Evolutionary conservation across 2,329 filamentous ascomycete species (phyloP).

Genomic region (Cordyceps fumosorosea): DNA sequence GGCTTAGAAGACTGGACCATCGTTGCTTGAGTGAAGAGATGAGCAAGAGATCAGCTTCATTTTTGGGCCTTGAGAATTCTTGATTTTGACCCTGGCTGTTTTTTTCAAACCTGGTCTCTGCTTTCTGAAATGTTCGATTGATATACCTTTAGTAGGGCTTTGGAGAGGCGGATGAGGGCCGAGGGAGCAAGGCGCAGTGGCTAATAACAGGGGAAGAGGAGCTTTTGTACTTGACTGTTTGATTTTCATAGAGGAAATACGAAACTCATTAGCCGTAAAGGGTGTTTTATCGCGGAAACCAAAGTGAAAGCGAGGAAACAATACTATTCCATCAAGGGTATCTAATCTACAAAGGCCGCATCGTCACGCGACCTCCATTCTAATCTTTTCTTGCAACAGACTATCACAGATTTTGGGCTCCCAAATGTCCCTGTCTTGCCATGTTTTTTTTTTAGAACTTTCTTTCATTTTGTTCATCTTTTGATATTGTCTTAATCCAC

Average conservation of each 20-base stretch:
- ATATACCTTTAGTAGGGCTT: slow-evolving; percentile 3
- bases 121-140: not conserved
- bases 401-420: not conserved
- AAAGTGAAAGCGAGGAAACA: not conserved
- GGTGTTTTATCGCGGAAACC: not conserved
- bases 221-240: not conserved
- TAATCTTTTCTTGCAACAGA: not conserved
- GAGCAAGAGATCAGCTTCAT: not conserved
- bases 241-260: not conserved
- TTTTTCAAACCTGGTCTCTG: not conserved
- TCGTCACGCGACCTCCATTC: not conserved
- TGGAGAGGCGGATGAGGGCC: not conserved
- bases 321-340: slow-evolving; percentile 28
- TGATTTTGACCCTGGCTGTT: not conserved
- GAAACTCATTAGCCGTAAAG: not conserved
- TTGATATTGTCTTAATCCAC: not conserved
- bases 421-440: slow-evolving; percentile 13
- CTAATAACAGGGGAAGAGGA: not conserved
- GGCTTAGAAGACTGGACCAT: slow-evolving; percentile 12
- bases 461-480: not conserved
- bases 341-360: slow-evolving; percentile 33
- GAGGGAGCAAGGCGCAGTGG: not conserved
- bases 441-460: not conserved
- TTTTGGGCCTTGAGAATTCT: too few species aligned
- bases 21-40: not conserved